Base-by-base conservation (phyloP, 2,329 filamentous ascomycete species). In the Epichloe elymi region DNA sequence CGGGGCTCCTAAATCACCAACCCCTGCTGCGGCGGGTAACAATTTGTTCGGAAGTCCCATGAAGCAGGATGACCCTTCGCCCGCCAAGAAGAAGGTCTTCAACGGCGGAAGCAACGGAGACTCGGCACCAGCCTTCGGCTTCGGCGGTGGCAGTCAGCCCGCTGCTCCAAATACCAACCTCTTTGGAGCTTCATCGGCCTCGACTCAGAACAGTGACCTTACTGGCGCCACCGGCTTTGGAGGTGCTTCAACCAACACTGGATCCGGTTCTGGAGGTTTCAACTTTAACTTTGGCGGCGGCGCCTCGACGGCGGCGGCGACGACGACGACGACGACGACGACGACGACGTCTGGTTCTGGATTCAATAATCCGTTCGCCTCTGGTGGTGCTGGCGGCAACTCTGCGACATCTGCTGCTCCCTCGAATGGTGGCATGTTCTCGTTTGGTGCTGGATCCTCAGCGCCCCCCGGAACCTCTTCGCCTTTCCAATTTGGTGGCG, bases 11-110 rank as follows among this genome's bases (percentile, higher is more conserved):
- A 67, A 65, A 52, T 67, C 68, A 30, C 62, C 65, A 5, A 53
- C 64, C 5, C 50, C 60, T 42, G 58, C 62, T 6, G 48, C 59
- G 38, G 47, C 60, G 19, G 49, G 58, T 5, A 57, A 53, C 49
- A 58, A 64, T 19, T 51, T 67, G 53, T 74, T 75, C 56, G 66
- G 67, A 35, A 70, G 69, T 49, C 67, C 67, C 15, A 69, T 74
- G 59, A 72, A 73, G 55, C 67, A 74, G 52, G 67, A 72, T 51
- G 65, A 61, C 5, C 60, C 64, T 6, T 68, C 67, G 3, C 64
- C 66, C 12, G 65, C 63, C 8, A 70, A 70, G 61, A 67, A 63
- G 52, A 67, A 61, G 51, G 51, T 59, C 1, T 65, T 65, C 44
- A 57, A 56, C 39, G 61, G 62, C n/a, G 60, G 53, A 35, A 59